Conservation (phyloP, 139 green algal species). For the Chlorella sp. region DNA sequence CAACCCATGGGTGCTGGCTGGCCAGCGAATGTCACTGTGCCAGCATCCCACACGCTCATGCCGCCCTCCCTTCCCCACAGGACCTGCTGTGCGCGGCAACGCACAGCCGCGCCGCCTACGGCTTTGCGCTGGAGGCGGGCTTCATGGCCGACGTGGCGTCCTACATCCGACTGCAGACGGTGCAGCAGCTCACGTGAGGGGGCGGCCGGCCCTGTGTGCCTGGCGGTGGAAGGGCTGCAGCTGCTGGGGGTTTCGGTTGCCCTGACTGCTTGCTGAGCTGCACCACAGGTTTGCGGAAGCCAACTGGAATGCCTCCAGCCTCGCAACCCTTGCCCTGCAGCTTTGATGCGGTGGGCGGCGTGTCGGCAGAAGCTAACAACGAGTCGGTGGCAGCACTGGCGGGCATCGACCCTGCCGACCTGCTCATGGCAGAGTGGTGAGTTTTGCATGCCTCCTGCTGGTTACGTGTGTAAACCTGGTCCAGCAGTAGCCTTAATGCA, state of each 20-base stretch:
- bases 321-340: not conserved
- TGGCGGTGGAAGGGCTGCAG: not conserved
- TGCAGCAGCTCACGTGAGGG: constrained; percentile 39
- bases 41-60: too few species aligned
- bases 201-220: not conserved
- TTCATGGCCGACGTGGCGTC: constrained; percentile 52
- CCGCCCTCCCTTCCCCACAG: not conserved
- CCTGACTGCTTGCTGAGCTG: too few species aligned
- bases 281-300: too few species aligned
- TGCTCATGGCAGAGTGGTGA: constrained; percentile 57
- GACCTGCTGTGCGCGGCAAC: constrained; percentile 58
- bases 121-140: constrained; percentile 60
- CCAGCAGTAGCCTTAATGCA: too few species aligned
- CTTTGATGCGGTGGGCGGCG: constrained; percentile 62
- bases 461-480: too few species aligned
- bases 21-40: too few species aligned
- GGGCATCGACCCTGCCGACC: constrained; percentile 41
- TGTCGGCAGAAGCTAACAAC: constrained; percentile 69
- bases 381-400: constrained; percentile 56
- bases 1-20: too few species aligned
- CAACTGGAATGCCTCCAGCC: not conserved
- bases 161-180: constrained; percentile 62
- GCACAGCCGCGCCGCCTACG: constrained; percentile 66
- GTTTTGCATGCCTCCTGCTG: too few species aligned
- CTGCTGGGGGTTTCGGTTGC: too few species aligned